Evolutionary conservation across 2,329 filamentous ascomycete genomes (phyloP).

Genomic region (Colletotrichum sp.): DNA sequence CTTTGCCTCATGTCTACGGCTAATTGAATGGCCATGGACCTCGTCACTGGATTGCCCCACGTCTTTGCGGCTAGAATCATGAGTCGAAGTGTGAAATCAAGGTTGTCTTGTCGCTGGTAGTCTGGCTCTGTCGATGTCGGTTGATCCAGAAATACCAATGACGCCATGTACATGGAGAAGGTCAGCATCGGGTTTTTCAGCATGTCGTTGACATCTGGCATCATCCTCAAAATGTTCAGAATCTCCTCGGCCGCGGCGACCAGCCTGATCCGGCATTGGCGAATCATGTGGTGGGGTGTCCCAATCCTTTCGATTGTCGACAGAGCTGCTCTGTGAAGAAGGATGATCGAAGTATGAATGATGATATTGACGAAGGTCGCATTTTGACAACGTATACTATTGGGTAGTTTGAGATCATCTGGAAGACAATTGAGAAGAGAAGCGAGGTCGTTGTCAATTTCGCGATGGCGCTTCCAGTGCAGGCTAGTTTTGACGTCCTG

Average conservation of each 20-base stretch:
- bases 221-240: constrained; percentile 71
- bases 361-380: constrained; percentile 68
- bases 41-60: constrained; percentile 66
- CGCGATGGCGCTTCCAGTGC: constrained; percentile 71
- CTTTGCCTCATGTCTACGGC: constrained; percentile 65
- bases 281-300: constrained; percentile 43
- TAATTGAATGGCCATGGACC: constrained; percentile 73
- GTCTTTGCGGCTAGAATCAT: constrained; percentile 67
- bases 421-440: constrained; percentile 66
- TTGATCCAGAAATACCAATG: constrained; percentile 73
- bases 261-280: constrained; percentile 70
- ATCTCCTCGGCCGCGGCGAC: constrained; percentile 72
- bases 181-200: constrained; percentile 74
- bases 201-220: constrained; percentile 35
- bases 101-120: constrained; percentile 49
- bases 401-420: constrained; percentile 61
- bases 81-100: constrained; percentile 71
- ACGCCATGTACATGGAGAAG: constrained; percentile 75
- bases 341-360: constrained; percentile 72
- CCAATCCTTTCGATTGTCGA: constrained; percentile 70
- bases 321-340: constrained; percentile 72
- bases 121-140: constrained; percentile 57
- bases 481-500: constrained; percentile 67
- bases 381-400: constrained; percentile 63
- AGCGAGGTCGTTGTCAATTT: constrained; percentile 67